A percentile compares a stretch with the other conserved stretches of the same genome.
Conservation (phyloP, 371 early-diverging fungal species). For the Mucor sp. region DNA sequence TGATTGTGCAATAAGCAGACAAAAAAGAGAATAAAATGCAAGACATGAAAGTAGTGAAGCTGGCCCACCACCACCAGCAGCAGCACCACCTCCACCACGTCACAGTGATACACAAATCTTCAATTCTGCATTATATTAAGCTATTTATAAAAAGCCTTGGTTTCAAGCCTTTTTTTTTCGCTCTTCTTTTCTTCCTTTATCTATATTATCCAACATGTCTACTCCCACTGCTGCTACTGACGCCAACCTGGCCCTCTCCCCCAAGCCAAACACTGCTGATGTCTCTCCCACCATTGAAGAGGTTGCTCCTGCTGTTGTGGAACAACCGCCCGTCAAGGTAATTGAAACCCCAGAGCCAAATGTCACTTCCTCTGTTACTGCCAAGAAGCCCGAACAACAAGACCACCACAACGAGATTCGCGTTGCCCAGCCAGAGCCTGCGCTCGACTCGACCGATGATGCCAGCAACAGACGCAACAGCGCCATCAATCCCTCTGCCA, state of each 20-base stretch:
- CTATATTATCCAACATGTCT: not conserved
- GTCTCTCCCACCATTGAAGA: not conserved
- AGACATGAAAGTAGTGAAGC: not conserved
- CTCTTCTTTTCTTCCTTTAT: not conserved
- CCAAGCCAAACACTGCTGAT: not conserved
- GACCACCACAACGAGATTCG: not conserved
- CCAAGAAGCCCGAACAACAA: conserved; percentile 1
- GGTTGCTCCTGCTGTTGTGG: not conserved
- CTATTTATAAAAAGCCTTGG: not conserved
- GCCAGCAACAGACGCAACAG: not conserved
- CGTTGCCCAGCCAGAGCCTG: not conserved
- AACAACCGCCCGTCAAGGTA: not conserved
- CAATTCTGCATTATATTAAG: not conserved
- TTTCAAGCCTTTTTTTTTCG: not conserved
- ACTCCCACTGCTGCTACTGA: not conserved
- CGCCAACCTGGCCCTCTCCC: not conserved
- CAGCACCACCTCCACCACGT: not conserved
- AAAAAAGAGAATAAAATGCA: not conserved
- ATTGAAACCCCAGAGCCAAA: not conserved
- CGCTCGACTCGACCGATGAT: not conserved
- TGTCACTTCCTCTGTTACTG: not conserved
- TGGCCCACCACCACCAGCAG: not conserved
- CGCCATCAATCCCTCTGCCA: conserved; percentile 4
- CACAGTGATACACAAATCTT: conserved; percentile 3
- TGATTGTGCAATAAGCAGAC: not conserved